Conservation (phyloP, 805 yeast species). For the Candida methanosorbosa region DNA sequence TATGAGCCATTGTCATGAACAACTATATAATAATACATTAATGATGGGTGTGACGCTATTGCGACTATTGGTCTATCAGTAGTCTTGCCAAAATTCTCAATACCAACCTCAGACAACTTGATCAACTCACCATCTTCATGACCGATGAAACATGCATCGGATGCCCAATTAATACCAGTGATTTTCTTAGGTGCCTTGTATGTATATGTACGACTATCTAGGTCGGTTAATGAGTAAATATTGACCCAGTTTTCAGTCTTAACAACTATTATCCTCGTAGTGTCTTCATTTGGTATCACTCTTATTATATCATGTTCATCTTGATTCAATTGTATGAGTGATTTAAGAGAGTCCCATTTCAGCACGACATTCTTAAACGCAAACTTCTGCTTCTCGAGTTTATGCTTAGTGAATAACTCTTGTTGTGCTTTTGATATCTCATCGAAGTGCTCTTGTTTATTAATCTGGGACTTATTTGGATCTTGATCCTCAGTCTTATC, state of each 20-base stretch:
- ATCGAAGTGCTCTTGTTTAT: slow-evolving; percentile 1
- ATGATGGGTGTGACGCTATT: background rate
- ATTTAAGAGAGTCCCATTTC: slow-evolving; percentile 2
- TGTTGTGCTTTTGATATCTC: slow-evolving; percentile 9
- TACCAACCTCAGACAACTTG: background rate
- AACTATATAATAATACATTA: background rate
- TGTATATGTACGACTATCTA: too few species aligned
- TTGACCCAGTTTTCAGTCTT: background rate
- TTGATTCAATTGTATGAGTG: background rate
- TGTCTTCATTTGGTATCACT: background rate
- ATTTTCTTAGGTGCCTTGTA: too few species aligned
- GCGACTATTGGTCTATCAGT: background rate
- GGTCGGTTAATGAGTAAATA: too few species aligned
- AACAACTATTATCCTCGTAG: background rate
- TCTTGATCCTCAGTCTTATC: slow-evolving; percentile 1
- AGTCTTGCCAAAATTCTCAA: background rate
- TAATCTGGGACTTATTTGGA: too few species aligned
- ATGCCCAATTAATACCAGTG: background rate
- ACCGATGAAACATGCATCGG: background rate
- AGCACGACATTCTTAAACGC: too few species aligned
- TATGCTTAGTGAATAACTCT: slow-evolving; percentile 12
- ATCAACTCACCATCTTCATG: background rate
- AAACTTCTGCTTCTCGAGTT: slow-evolving; percentile 10
- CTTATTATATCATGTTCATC: background rate
- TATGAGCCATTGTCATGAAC: background rate